Evolutionary conservation across 306 rosid genomes (phyloP).

Genomic region (Sechiopsis laciniata): DNA sequence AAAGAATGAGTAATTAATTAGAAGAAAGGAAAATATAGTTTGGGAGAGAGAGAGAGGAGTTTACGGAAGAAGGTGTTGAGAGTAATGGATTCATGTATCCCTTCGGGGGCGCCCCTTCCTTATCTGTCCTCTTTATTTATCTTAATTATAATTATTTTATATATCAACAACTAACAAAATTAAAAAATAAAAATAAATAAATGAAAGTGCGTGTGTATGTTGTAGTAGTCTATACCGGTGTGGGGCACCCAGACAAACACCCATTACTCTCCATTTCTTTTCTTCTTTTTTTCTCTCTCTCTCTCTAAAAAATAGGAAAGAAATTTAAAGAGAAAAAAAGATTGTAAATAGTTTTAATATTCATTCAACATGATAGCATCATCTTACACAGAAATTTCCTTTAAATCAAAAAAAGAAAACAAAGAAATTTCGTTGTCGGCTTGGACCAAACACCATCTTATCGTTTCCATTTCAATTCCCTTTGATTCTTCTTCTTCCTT

Average conservation of each 20-base stretch:
- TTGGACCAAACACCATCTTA: conserved; percentile 85
- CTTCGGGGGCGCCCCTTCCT: conserved; percentile 3
- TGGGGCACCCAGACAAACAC: neutral
- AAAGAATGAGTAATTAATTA: neutral
- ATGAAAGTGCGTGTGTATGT: too few species aligned
- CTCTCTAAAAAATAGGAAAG: neutral
- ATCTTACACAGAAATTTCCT: conserved; percentile 8
- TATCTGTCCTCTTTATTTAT: neutral
- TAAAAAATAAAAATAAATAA: neutral
- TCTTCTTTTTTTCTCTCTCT: too few species aligned
- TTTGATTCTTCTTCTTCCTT: neutral
- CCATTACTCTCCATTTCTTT: neutral
- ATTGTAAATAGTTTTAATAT: neutral
- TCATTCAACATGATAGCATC: too few species aligned
- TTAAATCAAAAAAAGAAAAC: too few species aligned
- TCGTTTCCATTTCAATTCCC: conserved; percentile 36
- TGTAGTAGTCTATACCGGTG: too few species aligned
- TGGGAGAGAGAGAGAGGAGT: conserved; percentile 9
- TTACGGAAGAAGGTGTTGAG: conserved; percentile 17
- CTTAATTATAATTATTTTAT: too few species aligned
- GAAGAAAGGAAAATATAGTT: neutral
- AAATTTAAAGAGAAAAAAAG: too few species aligned
- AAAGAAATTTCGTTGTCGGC: conserved; percentile 71
- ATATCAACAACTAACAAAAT: too few species aligned
- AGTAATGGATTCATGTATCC: neutral